Evolutionary conservation across 352 stramenopile species (phyloP), one percentile per base, ranked within the genome.

Genomic region (Pythium graminicola): DNA sequence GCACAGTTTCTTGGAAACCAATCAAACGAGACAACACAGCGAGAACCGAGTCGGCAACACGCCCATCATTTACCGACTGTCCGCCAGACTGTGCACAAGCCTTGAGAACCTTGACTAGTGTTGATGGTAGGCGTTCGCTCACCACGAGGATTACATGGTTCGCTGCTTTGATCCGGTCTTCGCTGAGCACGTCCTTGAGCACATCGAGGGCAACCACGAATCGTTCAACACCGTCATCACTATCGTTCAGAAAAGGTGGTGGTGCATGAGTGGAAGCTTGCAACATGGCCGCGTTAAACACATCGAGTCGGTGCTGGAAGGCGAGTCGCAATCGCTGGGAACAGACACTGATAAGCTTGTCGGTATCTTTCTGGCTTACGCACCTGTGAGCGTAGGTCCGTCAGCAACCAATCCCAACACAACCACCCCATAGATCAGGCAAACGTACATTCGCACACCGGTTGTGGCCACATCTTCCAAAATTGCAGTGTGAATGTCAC

Each of bases 71-170:
- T 14, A 22, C 35, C 7, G 49, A 9, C 33, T 51, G 31, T 27
- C 26, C 40, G n/a, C 23, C 23, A n/a, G 26, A 50, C 13, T 46
- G 44, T 3, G 52, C 35, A 31, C 67, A 48, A 0, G 74, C 72
- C 49, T 84, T 80, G 19, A 77, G 47, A 16, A 77, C 45, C 45
- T 82, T 81, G 2, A 84, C 69, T 4, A 86, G 53, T 19, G 63
- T 84, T 4, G 71, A 82, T 6, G 72, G 73, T 1, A 84, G 63
- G 22, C 71, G 66, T 42, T 82, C 75, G 20, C 69, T 70, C 11
- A 69, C 55, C 10, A 74, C 70, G 7, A 84, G 36, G 4, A 81
- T 45, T 17, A 44, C 63, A 45, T 55, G 51, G 32, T 47, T 59
- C 2, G 32, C 26, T 14, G 42, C 58, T 57, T 64, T 76, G 20